Conservation (phyloP, 352 stramenopile genomes). For the Pythium oligandrum region DNA sequence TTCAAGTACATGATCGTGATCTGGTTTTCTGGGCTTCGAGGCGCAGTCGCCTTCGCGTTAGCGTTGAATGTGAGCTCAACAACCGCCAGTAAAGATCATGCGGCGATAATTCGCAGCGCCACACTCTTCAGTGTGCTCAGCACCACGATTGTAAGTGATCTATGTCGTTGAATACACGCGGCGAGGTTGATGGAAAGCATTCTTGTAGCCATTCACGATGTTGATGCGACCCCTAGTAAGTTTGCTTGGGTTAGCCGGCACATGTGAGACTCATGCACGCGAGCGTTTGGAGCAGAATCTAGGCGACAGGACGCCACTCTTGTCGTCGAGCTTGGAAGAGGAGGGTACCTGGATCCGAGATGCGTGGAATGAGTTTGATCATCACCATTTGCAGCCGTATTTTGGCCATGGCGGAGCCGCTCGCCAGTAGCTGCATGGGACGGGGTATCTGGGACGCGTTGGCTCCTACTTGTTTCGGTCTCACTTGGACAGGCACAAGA, state of each 20-base stretch:
- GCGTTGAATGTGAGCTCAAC: conserved; percentile 27
- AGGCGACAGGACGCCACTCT: conserved; percentile 16
- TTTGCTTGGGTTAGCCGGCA: conserved; percentile 21
- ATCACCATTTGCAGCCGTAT: conserved; percentile 18
- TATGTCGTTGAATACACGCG: neutral
- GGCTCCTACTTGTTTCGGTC: too few relatives aligned
- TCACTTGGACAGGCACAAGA: too few relatives aligned
- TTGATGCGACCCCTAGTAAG: conserved; percentile 20
- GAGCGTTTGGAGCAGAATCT: conserved; percentile 6
- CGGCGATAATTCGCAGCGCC: conserved; percentile 15
- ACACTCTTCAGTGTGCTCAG: conserved; percentile 23
- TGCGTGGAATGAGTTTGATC: conserved; percentile 23
- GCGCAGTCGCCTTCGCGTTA: conserved; percentile 25
- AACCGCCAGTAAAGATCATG: conserved; percentile 8
- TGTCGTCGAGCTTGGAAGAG: conserved; percentile 21
- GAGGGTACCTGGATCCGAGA: conserved; percentile 29
- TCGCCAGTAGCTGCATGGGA: too few relatives aligned
- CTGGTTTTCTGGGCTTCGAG: conserved; percentile 83
- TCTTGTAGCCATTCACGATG: conserved; percentile 24
- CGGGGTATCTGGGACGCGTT: too few relatives aligned
- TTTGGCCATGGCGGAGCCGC: conserved; percentile 17
- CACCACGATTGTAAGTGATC: conserved; percentile 25
- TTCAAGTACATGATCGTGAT: conserved; percentile 37
- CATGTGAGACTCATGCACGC: conserved; percentile 19
- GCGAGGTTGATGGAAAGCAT: neutral